These are phyloP conservation scores for Curvularia sp. DNA, from an alignment of 2,329 filamentous ascomycete genomes.

Conservation along the genomic window DNA sequence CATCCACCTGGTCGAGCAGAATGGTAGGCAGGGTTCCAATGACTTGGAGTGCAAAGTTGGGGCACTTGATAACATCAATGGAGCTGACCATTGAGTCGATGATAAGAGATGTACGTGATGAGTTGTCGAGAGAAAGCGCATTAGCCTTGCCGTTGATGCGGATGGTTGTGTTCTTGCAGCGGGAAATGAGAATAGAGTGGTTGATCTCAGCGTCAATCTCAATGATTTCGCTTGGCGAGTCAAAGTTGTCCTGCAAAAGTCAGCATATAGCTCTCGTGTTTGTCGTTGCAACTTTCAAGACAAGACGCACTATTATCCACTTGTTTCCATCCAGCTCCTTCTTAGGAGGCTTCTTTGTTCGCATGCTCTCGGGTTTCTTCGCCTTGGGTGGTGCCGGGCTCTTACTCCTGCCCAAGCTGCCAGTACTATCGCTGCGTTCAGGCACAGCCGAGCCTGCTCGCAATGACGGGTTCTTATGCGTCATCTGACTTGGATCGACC, in stretches of 20 bases:
- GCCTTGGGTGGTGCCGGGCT: slow-evolving; percentile 82
- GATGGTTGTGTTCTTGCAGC: slow-evolving; percentile 89
- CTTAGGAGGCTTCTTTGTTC: slow-evolving; percentile 56
- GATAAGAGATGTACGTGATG: slow-evolving; percentile 79
- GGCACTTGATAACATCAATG: slow-evolving; percentile 93
- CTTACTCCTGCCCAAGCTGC: slow-evolving; percentile 66
- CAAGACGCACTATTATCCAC: slow-evolving; percentile 70
- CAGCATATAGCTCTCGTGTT: not conserved
- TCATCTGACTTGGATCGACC: slow-evolving; percentile 96
- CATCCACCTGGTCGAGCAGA: slow-evolving; percentile 90
- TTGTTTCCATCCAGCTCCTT: slow-evolving; percentile 72
- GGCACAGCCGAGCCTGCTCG: slow-evolving; percentile 75
- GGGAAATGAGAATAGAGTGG: slow-evolving; percentile 90
- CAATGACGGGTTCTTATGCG: slow-evolving; percentile 94
- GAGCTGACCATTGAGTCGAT: slow-evolving; percentile 89
- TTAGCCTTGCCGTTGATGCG: slow-evolving; percentile 93
- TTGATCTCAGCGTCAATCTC: slow-evolving; percentile 81
- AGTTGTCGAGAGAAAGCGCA: slow-evolving; percentile 95
- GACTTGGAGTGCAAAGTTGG: slow-evolving; percentile 94
- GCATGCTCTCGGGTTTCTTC: slow-evolving; percentile 59
- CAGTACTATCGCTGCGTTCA: slow-evolving; percentile 60
- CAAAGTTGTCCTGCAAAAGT: slow-evolving; percentile 74
- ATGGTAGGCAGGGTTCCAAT: slow-evolving; percentile 85
- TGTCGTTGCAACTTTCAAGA: slow-evolving; percentile 51
- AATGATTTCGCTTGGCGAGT: slow-evolving; percentile 74